These are phyloP conservation scores for Anethum foeniculum DNA, from an alignment of 140 eudicot genomes.

Conservation along the genomic window DNA sequence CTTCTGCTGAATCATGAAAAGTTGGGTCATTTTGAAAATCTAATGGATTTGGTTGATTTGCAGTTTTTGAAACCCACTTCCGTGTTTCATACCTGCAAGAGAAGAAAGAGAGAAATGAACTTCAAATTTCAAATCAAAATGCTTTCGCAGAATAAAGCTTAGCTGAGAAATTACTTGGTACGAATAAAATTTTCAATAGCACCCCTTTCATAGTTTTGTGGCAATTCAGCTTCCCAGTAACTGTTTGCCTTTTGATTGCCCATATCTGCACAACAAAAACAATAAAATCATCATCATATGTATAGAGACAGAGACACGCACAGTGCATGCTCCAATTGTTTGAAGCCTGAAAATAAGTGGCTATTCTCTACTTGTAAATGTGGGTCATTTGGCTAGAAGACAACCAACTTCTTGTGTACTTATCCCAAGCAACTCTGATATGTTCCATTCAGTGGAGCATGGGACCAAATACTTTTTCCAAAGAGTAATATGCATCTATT, in stretches of 20 bases:
- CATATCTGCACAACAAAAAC: conserved; percentile 33
- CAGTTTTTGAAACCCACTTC: conserved; percentile 53
- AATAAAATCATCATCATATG: neutral
- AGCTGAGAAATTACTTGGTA: conserved; percentile 43
- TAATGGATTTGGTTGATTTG: conserved; percentile 13
- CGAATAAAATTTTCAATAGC: conserved; percentile 53
- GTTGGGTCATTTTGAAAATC: neutral
- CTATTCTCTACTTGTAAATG: neutral
- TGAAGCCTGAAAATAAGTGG: neutral
- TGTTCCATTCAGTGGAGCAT: neutral
- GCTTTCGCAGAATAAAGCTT: conserved; percentile 1
- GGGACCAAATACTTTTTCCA: neutral
- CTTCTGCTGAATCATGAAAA: neutral
- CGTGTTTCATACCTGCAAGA: conserved; percentile 52
- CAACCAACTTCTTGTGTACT: neutral
- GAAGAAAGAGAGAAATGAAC: neutral
- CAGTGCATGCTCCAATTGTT: neutral
- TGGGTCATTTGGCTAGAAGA: neutral
- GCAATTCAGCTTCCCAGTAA: conserved; percentile 82
- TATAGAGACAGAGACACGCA: neutral
- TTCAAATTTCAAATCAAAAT: neutral
- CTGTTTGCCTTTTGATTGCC: conserved; percentile 56
- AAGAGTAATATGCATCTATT: neutral
- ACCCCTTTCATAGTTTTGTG: conserved; percentile 41
- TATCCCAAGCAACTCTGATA: neutral